Percentiles rank a stretch among this genome's conserved stretches.
phyloP scores from a whole-genome alignment of 2,329 filamentous ascomycete species.

The Venturia effusa region DNA sequence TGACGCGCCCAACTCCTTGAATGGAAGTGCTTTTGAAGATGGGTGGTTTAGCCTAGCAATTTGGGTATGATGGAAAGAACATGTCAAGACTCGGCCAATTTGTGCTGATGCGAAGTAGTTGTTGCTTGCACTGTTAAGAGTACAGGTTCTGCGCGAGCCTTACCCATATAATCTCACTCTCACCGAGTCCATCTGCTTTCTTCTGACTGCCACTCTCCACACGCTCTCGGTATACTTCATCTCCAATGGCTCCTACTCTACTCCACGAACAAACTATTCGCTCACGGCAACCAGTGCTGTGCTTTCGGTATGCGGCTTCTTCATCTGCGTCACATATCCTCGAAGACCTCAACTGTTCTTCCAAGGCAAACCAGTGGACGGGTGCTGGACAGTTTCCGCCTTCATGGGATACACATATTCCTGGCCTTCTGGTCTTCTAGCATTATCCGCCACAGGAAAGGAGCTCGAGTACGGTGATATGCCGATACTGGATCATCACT shows the following conservation, averaged over 20 bases:
- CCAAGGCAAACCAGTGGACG: slow-evolving; percentile 42
- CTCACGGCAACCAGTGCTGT: background rate
- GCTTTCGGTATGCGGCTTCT: background rate
- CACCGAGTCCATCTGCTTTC: background rate
- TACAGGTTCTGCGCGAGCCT: background rate
- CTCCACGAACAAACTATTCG: background rate
- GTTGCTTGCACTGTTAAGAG: background rate
- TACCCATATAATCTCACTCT: slow-evolving; percentile 7
- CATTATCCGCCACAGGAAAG: slow-evolving; percentile 19
- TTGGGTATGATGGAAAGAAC: background rate
- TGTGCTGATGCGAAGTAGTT: background rate
- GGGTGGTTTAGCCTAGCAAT: slow-evolving; percentile 1
- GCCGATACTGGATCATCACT: slow-evolving; percentile 11
- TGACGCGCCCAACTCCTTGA: background rate
- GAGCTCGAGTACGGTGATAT: slow-evolving; percentile 17
- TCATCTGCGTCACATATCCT: slow-evolving; percentile 6
- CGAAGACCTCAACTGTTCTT: slow-evolving; percentile 9
- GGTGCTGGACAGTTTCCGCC: slow-evolving; percentile 49
- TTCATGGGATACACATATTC: slow-evolving; percentile 53
- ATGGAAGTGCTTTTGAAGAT: background rate
- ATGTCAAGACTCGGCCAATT: background rate
- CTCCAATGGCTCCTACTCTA: background rate
- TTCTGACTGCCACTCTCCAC: background rate
- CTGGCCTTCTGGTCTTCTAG: slow-evolving; percentile 50
- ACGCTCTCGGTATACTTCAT: background rate